Base-by-base conservation (phyloP, 2,329 filamentous ascomycete species). In the Ascochyta clinopodiicola region DNA sequence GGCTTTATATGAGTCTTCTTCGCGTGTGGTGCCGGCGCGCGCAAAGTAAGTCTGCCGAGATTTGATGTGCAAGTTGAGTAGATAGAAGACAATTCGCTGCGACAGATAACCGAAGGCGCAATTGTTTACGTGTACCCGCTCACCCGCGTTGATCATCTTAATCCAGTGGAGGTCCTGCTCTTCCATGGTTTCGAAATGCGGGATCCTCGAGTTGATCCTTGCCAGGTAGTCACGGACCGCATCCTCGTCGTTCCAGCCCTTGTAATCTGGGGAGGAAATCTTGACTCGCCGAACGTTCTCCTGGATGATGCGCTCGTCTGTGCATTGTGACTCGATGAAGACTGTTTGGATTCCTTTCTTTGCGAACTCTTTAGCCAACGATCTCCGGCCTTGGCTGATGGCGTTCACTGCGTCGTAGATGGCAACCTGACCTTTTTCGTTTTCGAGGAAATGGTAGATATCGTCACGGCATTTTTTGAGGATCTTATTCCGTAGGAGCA, bases 361-460 rank as follows among this genome's bases (percentile, higher is more conserved):
- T n/a, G 91, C 89, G 73, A 99, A 96, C 71, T 99, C 95, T 77
- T 96, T 96, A 5, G 92, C 93, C 17, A 99, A 81, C 10, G 92
- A 90, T 51, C 89, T 86, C 42, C 95, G 87, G 15, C 92, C 93
- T 54, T 85, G 87, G 19, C 91, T 88, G 19, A 95, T 88, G 4
- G 94, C 93, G 69, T 99, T 99, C 17, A 99, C 96, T 25, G 96
- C 95, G 77, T 99, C 95, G 74, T 98, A 99, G 57, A 99, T 98
- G 51, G 95, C 95, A 51, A 99, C 94, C 73, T 99, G 95, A 12
- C 95, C 95, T 67, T 98, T 98, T 71, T 98, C 95, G 65, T 97
- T 90, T 69, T 98, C 96, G 39, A 99, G 80, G 82, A 96, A 99
- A 51, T 90, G 88, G 71, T 97, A 96, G 53, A 99, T 97, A 70